Evolutionary conservation across 352 stramenopile species (phyloP).

Genomic region (Phytophthora tentaculata): DNA sequence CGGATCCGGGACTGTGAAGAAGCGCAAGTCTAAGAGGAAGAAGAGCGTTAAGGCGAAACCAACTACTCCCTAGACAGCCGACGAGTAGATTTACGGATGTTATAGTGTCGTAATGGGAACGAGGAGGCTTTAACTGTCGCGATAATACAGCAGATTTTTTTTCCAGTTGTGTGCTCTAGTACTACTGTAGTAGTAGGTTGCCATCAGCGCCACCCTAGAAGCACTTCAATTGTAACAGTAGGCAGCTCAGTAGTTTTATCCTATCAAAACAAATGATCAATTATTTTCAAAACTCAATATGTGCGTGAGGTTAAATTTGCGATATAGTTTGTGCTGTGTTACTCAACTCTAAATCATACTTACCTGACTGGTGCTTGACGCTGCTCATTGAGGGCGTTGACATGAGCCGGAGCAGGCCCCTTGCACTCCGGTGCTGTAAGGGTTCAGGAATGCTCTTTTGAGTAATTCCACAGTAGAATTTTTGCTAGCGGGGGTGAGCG

Average conservation of each 20-base stretch:
- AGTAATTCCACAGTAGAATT: constrained; percentile 88
- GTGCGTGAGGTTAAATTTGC: background rate
- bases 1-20: constrained; percentile 30
- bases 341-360: constrained; percentile 58
- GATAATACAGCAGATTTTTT: no score
- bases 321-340: background rate
- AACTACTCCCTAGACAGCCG: constrained; percentile 1
- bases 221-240: no score
- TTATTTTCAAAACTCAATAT: no score
- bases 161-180: no score
- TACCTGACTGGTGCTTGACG: constrained; percentile 88
- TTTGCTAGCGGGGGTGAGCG: constrained; percentile 79
- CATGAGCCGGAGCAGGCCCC: constrained; percentile 89
- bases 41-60: constrained; percentile 29
- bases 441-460: constrained; percentile 82
- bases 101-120: no score
- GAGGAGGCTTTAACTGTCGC: no score
- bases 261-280: no score
- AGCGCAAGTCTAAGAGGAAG: constrained; percentile 36
- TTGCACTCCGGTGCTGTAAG: constrained; percentile 90
- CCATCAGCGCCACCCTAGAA: no score
- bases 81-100: background rate
- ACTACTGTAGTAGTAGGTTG: no score
- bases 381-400: constrained; percentile 84
- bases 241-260: no score